These are phyloP conservation scores for Mrakia gelida DNA, from an alignment of 768 basidiomycete genomes.

Conservation along the genomic window DNA sequence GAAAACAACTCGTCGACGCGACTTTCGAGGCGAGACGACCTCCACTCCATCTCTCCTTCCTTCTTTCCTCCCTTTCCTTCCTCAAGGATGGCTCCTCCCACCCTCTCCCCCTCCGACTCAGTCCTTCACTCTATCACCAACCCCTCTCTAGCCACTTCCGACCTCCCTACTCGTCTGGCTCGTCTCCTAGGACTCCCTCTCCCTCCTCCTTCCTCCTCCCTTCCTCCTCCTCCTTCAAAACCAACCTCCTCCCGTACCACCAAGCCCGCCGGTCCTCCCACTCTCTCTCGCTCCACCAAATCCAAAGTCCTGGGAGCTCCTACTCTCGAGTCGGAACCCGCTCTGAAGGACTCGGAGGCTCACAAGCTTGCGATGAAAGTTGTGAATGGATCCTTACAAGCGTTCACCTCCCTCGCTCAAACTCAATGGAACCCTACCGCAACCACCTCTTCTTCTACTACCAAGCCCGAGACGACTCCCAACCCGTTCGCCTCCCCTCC, in stretches of 20 bases:
- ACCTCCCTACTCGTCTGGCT: neutral
- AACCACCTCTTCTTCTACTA: too few species aligned
- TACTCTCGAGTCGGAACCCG: neutral
- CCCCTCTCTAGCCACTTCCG: neutral
- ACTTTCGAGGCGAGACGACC: neutral
- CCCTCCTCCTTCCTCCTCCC: neutral
- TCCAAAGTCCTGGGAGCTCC: neutral
- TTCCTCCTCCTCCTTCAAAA: neutral
- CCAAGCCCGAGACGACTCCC: too few species aligned
- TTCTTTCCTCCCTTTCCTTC: neutral
- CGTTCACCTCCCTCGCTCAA: slow-evolving; percentile 18
- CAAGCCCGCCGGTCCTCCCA: neutral
- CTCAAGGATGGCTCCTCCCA: neutral
- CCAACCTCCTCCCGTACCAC: too few species aligned
- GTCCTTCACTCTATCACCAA: slow-evolving; percentile 10
- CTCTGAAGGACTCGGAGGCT: neutral
- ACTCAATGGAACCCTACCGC: neutral
- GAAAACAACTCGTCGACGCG: neutral
- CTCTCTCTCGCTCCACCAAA: neutral
- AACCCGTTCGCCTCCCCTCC: neutral
- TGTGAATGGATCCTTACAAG: slow-evolving; percentile 6
- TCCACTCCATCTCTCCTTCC: neutral
- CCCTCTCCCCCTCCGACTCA: neutral
- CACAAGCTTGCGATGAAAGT: slow-evolving; percentile 12
- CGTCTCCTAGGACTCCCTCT: neutral